These are phyloP conservation scores for Solanum habrochaites DNA, from an alignment of 257 asterid species.

Conservation along the genomic window DNA sequence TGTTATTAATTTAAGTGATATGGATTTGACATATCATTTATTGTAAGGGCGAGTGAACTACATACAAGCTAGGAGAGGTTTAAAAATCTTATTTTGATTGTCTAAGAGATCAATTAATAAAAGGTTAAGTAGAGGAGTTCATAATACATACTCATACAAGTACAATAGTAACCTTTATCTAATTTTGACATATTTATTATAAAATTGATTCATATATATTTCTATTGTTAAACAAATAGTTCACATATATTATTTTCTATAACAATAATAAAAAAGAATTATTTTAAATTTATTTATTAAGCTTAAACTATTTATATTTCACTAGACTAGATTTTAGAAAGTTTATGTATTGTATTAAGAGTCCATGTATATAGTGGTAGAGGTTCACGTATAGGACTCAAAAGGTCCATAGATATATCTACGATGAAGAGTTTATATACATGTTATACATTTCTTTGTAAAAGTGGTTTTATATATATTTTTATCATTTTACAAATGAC, in stretches of 20 bases:
- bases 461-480: too few relatives aligned
- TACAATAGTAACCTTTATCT: not conserved
- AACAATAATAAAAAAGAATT: not conserved
- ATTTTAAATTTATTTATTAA: too few relatives aligned
- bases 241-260: too few relatives aligned
- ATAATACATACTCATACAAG: not conserved
- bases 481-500: rapidly evolving
- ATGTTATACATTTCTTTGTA: too few relatives aligned
- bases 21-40: not conserved
- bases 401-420: not conserved
- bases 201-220: too few relatives aligned
- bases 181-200: too few relatives aligned
- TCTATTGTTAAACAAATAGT: not conserved
- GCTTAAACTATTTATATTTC: too few relatives aligned
- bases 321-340: not conserved
- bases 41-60: not conserved
- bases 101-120: not conserved
- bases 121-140: too few relatives aligned
- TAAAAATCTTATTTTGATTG: not conserved
- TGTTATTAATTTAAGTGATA: too few relatives aligned
- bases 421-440: not conserved
- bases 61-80: not conserved
- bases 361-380: not conserved
- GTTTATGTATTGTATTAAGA: not conserved
- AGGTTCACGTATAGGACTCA: not conserved